Evolutionary conservation across 768 basidiomycete genomes (phyloP), one percentile per base, ranked within the genome.

Genomic region (Filobasidium floriforme): DNA sequence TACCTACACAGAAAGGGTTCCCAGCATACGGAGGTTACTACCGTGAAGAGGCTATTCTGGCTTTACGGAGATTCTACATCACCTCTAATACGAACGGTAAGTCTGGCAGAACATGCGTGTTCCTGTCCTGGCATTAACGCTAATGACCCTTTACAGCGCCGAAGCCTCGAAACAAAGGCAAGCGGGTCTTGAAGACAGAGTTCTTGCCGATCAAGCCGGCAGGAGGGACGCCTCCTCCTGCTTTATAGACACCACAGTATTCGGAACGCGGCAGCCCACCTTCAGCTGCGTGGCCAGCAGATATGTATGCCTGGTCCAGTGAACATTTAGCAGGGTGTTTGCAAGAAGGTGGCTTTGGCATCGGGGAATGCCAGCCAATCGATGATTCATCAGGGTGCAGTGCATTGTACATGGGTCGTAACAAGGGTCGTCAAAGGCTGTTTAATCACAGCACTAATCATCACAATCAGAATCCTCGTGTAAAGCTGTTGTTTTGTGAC

Each of bases 51-150:
- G 89, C 90, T 1, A 92, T 93, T 73, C 85, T 92, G 84, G 82
- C 90, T 40, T 77, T 92, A 15, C 86, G 91, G 7, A 84, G 88
- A 40, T 92, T 93, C 80, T 94, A 92, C 80, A 84, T 97, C 73
- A 92, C 90, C 0, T 92, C 96, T 75, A 98, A 99, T 76, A 82
- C 82, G 7, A 91, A 93, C 73, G 94, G 94, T 92, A 67, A 49
- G 83, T 75, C 22, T 15, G 46, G 12, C 6, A n/a, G 1, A 10
- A 18, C 11, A n/a, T 37, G 52, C 66, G 40, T 69, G 73, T 54
- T 14, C 55, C 19, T 41, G 22, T 29, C 7, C 24, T 43, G 11
- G 26, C 14, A 19, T 29, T 6, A 52, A n/a, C 54, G 70, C 68
- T 22, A 29, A 28, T 52, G 41, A 10, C 18, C n/a, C 29, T 28